phyloP scores from a whole-genome alignment of 2,329 filamentous ascomycete species.

The Fusarium annulatum region DNA sequence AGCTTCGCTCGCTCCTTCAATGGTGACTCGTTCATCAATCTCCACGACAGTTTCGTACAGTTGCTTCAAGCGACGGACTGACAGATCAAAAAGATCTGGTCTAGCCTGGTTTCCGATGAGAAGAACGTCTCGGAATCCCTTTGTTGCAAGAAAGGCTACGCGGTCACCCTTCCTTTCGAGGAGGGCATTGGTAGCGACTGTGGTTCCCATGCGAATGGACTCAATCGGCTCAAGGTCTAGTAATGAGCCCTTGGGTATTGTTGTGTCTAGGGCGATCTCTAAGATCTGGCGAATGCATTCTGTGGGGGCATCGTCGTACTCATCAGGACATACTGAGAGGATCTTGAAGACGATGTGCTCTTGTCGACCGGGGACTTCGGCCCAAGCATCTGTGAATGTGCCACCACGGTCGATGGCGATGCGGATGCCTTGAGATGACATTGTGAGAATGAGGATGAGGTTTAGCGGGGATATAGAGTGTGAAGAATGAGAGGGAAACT shows the following conservation, averaged over 20 bases:
- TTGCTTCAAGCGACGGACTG: conserved; percentile 74
- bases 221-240: conserved; percentile 58
- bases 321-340: conserved; percentile 69
- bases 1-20: conserved; percentile 80
- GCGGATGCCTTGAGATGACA: conserved; percentile 41
- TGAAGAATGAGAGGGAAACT: neutral
- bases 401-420: conserved; percentile 47
- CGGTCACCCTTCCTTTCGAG: conserved; percentile 78
- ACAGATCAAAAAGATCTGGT: conserved; percentile 78
- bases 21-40: conserved; percentile 78
- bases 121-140: conserved; percentile 78
- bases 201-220: conserved; percentile 84
- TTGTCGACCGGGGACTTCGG: conserved; percentile 32
- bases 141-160: conserved; percentile 76
- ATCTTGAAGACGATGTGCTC: conserved; percentile 44
- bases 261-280: conserved; percentile 47
- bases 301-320: conserved; percentile 78
- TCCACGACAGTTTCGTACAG: conserved; percentile 78
- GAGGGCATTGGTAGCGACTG: conserved; percentile 81
- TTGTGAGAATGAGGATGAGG: neutral
- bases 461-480: neutral
- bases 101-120: conserved; percentile 79
- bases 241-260: conserved; percentile 49
- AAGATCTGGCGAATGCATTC: conserved; percentile 72
- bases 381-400: conserved; percentile 46